Percentiles rank a stretch among this genome's conserved stretches.
phyloP scores from a whole-genome alignment of 805 yeast species.

The Brettanomyces anomalus region DNA sequence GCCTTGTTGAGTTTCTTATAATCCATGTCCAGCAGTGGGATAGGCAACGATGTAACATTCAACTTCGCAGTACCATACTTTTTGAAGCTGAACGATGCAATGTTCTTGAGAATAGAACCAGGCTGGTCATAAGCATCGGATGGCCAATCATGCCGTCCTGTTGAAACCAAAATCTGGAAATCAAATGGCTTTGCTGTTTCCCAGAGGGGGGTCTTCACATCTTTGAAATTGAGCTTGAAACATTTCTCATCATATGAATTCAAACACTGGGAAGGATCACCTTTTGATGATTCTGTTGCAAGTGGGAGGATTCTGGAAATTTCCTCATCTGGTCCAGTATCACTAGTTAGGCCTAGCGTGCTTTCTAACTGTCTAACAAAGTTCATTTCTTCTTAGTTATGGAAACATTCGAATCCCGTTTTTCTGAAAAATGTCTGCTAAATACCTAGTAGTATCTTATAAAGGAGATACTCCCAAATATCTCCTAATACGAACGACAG shows the following conservation, averaged over 20 bases:
- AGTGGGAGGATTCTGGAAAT: constrained; percentile 31
- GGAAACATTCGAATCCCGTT: neutral
- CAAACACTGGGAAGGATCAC: constrained; percentile 41
- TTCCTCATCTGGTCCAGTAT: constrained; percentile 17
- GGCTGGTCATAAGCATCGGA: constrained; percentile 50
- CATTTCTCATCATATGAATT: constrained; percentile 16
- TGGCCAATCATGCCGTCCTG: constrained; percentile 80
- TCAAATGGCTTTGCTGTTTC: constrained; percentile 63
- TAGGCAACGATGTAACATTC: constrained; percentile 15
- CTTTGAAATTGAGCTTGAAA: constrained; percentile 29
- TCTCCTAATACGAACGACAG: no score
- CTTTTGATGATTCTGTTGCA: constrained; percentile 43
- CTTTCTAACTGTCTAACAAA: neutral
- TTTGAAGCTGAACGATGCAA: constrained; percentile 14
- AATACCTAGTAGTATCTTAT: neutral
- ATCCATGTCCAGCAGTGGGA: constrained; percentile 17
- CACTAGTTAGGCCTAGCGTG: neutral
- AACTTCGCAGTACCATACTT: constrained; percentile 16
- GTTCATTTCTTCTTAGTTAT: constrained; percentile 3
- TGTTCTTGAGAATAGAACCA: constrained; percentile 24
- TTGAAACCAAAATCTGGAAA: constrained; percentile 70
- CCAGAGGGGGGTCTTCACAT: constrained; percentile 39
- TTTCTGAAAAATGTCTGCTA: neutral
- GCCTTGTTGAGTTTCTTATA: constrained; percentile 37
- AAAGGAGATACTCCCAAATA: no score